A percentile compares a stretch with the other conserved stretches of the same genome.
Conservation (phyloP, 1,284 basidiomycete species). For the Cutaneotrichosporon mucoides region DNA sequence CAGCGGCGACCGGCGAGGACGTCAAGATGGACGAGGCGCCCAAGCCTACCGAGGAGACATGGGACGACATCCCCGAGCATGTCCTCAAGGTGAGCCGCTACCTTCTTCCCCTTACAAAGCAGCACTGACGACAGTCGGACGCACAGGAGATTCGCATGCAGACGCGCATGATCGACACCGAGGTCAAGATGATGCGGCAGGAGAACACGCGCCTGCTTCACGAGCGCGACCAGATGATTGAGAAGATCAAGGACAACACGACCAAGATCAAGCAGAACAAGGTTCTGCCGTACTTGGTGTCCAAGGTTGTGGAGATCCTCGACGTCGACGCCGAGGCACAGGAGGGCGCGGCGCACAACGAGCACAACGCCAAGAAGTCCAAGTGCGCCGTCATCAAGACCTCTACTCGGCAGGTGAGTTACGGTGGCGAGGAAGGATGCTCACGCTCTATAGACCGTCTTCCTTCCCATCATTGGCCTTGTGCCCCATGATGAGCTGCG, state of each 20-base stretch:
- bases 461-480: constrained; percentile 95
- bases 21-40: constrained; percentile 20
- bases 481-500: constrained; percentile 84
- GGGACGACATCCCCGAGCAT: constrained; percentile 46
- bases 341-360: constrained; percentile 87
- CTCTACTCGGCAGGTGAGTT: constrained; percentile 72
- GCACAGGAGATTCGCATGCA: constrained; percentile 62
- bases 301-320: constrained; percentile 96
- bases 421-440: neutral
- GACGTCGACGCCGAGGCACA: constrained; percentile 93
- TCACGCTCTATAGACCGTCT: constrained; percentile 72
- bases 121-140: too few species aligned
- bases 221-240: constrained; percentile 92
- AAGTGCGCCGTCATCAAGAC: constrained; percentile 99
- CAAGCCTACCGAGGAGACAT: constrained; percentile 37
- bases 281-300: constrained; percentile 94
- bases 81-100: constrained; percentile 41
- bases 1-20: constrained; percentile 14
- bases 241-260: constrained; percentile 96
- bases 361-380: constrained; percentile 89
- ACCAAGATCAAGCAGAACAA: constrained; percentile 99
- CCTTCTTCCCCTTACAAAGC: too few species aligned
- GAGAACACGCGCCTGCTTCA: constrained; percentile 88
- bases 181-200: constrained; percentile 93
- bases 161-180: constrained; percentile 86